Conservation (phyloP, 2,329 filamentous ascomycete species). For the Neonectria faginata region DNA sequence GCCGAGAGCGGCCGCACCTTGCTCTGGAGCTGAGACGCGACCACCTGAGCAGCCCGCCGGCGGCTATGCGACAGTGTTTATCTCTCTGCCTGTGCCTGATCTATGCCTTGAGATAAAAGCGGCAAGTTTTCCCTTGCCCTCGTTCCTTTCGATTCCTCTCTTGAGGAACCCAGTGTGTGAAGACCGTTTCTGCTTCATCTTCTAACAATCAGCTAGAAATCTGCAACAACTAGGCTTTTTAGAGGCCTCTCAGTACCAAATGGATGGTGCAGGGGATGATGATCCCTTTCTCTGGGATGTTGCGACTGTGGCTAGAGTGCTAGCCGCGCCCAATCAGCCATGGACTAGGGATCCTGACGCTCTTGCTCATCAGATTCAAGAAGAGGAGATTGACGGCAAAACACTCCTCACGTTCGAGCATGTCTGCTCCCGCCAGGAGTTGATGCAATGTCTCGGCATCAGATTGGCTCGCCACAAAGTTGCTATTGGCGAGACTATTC, state of each 20-base stretch:
- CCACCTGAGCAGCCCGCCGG: conserved; percentile 18
- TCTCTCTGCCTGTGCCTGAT: conserved; percentile 2
- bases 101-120: conserved; percentile 10
- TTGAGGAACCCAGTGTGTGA: neutral
- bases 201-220: conserved; percentile 14
- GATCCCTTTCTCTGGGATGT: conserved; percentile 84
- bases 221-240: conserved; percentile 14
- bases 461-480: conserved; percentile 67
- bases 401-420: conserved; percentile 70
- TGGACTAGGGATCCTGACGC: conserved; percentile 61
- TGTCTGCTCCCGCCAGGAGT: conserved; percentile 60
- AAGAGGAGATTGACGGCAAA: conserved; percentile 74
- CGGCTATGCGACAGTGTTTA: conserved; percentile 36
- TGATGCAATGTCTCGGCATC: conserved; percentile 67
- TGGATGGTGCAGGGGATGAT: conserved; percentile 47
- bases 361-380: conserved; percentile 67
- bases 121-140: neutral
- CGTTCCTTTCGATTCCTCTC: neutral
- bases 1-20: neutral
- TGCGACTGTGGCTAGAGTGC: conserved; percentile 72
- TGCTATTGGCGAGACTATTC: conserved; percentile 68
- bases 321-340: conserved; percentile 68
- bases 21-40: conserved; percentile 8
- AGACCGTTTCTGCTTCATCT: neutral
- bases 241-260: conserved; percentile 30